Conservation (phyloP, 441 rosid genomes). For the Geranium incanum region DNA sequence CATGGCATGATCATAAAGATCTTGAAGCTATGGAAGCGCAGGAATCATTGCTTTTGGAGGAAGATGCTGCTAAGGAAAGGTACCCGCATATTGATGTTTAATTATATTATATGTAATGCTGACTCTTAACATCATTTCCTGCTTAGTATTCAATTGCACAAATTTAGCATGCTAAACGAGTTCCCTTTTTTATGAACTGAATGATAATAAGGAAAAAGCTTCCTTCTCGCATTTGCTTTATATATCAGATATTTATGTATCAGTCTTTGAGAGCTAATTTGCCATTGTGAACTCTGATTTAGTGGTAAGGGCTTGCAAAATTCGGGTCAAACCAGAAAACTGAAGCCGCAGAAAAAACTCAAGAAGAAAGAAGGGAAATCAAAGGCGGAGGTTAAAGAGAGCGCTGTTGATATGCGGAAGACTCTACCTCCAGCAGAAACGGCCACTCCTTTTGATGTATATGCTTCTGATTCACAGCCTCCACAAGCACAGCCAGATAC, state of each 20-base stretch:
- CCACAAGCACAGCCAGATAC: slow-evolving; percentile 25
- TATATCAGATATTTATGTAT: not conserved
- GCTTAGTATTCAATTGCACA: too few relatives aligned
- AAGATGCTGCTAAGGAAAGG: slow-evolving; percentile 93
- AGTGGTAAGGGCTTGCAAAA: not conserved
- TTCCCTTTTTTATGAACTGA: too few relatives aligned
- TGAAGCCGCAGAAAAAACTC: slow-evolving; percentile 72
- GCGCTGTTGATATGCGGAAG: slow-evolving; percentile 36
- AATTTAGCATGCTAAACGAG: too few relatives aligned
- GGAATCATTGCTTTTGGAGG: slow-evolving; percentile 85
- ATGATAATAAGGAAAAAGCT: too few relatives aligned
- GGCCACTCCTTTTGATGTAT: slow-evolving; percentile 30
- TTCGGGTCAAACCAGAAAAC: slow-evolving; percentile 31
- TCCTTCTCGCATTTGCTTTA: too few relatives aligned
- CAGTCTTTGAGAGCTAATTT: not conserved
- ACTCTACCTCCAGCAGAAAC: slow-evolving; percentile 41
- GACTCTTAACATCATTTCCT: too few relatives aligned
- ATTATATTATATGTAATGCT: not conserved
- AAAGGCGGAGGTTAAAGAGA: slow-evolving; percentile 37
- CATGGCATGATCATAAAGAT: slow-evolving; percentile 90
- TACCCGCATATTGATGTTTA: slow-evolving; percentile 16
- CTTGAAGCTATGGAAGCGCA: slow-evolving; percentile 92
- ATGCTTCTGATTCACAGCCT: slow-evolving; percentile 38
- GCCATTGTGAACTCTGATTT: slow-evolving; percentile 6
- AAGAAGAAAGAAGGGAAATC: slow-evolving; percentile 80